Percentiles rank a stretch among this genome's conserved stretches.
phyloP scores from a whole-genome alignment of 2,329 filamentous ascomycete species.

The Alternaria sp. region DNA sequence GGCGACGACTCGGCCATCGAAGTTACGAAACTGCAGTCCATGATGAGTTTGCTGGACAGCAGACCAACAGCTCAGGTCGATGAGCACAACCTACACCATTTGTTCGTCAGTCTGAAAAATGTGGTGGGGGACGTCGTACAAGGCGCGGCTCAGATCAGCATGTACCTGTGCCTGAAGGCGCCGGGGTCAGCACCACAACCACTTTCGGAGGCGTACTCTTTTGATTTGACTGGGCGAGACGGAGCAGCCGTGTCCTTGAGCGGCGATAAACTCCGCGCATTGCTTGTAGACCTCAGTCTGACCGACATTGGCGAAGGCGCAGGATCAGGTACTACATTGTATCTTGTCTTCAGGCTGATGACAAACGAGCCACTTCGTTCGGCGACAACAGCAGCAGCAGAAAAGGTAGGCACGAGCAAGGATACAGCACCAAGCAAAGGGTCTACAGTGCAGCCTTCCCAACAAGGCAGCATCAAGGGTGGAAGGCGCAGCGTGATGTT shows the following conservation, averaged over 20 bases:
- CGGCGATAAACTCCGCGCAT: constrained; percentile 76
- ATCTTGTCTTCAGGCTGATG: constrained; percentile 83
- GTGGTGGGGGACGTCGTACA: constrained; percentile 81
- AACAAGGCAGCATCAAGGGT: constrained; percentile 51
- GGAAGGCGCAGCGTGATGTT: constrained; percentile 70
- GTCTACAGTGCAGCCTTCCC: constrained; percentile 39
- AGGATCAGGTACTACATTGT: constrained; percentile 77
- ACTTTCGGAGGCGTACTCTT: constrained; percentile 83
- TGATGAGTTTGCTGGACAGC: constrained; percentile 92
- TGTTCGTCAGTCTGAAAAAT: constrained; percentile 84
- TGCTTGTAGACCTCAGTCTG: constrained; percentile 86
- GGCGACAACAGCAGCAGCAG: constrained; percentile 40
- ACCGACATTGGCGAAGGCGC: constrained; percentile 73
- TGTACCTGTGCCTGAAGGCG: constrained; percentile 79
- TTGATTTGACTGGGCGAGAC: constrained; percentile 80
- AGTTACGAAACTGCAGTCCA: constrained; percentile 87
- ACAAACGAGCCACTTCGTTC: constrained; percentile 61
- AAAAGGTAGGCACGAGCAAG: constrained; percentile 40
- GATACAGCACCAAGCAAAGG: constrained; percentile 38
- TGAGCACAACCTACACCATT: constrained; percentile 78
- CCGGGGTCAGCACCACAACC: constrained; percentile 69
- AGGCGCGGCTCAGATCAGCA: constrained; percentile 73
- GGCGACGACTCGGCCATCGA: constrained; percentile 94
- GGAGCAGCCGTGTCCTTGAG: constrained; percentile 71
- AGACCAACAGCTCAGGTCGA: constrained; percentile 75